Base-by-base conservation (phyloP, 1,139 yeast genomes). In the Geotrichum bryndzae region DNA sequence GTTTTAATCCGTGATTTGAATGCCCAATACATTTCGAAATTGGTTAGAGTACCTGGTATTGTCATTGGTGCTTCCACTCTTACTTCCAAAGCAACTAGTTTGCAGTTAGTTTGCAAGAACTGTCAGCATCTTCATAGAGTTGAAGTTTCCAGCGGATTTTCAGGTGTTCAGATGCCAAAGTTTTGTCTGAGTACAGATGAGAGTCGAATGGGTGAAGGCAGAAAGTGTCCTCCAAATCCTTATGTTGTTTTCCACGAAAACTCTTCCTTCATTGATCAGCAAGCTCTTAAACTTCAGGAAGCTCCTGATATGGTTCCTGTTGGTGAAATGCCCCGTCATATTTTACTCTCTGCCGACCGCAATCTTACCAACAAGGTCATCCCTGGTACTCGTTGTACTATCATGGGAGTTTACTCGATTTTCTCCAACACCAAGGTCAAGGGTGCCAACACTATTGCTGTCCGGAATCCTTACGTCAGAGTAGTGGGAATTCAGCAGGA, bases 251-350 rank as follows among this genome's bases (percentile, higher is more conserved):
- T 90, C 51, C 99, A 94, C 74, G 98, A 94, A 73, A 89, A 90
- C 72, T 91, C 97, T 0, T 80, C 84, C 22, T 95, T 92, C 73
- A 88, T 94, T 62, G 99, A 95, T 75, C 98, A 95, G 73, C 99
- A 95, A 74, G 86, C 88, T 31, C 81, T 95, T 70, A 95, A 95
- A 73, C 80, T 95, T 61, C 99, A 94, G 74, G 99, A 94, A 73
- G 82, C 96, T 18, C 98, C 99, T 15, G 99, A 94, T 73, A 88
- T 90, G 87, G 98, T 94, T 0, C 99, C 99, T 1, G 96, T 94
- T 25, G 99, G 99, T 66, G 99, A 94, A 77, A 88, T 94, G 92
- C 99, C 99, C 15, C 84, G 99, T 68, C 96, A 94, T 70, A 88
- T 95, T 58, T 75, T 90, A 65, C 80, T 95, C 68, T 90, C 95